A percentile compares a stretch with the other conserved stretches of the same genome.
Evolutionary conservation across 306 rosid species (phyloP).

Genomic region (Vachellia pachyceras): DNA sequence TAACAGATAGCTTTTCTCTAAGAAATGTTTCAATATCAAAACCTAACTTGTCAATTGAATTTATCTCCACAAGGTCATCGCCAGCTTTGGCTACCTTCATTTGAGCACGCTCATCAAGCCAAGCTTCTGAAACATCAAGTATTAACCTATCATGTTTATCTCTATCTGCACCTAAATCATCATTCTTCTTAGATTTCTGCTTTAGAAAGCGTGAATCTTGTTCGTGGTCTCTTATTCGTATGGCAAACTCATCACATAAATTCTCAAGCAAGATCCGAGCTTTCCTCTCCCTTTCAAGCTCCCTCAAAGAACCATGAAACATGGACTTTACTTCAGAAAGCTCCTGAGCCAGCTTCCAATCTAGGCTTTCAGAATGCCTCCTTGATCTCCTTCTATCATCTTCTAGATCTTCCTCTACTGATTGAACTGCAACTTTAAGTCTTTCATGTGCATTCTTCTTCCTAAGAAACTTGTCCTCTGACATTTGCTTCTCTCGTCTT

Average conservation of each 20-base stretch:
- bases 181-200: conserved; percentile 46
- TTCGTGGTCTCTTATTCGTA: conserved; percentile 65
- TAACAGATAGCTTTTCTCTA: conserved; percentile 50
- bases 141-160: conserved; percentile 49
- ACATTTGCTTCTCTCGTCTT: conserved; percentile 48
- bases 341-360: conserved; percentile 55
- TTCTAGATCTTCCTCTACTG: conserved; percentile 55
- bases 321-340: conserved; percentile 58
- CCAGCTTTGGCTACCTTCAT: conserved; percentile 51
- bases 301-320: conserved; percentile 53
- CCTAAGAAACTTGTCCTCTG: conserved; percentile 31
- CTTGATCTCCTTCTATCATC: conserved; percentile 62
- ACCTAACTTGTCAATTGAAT: conserved; percentile 58
- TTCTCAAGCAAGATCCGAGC: conserved; percentile 63
- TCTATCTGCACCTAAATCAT: conserved; percentile 40
- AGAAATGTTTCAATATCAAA: conserved; percentile 69
- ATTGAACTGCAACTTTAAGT: conserved; percentile 49
- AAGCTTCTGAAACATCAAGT: conserved; percentile 73
- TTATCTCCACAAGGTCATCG: conserved; percentile 38
- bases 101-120: conserved; percentile 75
- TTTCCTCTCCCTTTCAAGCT: conserved; percentile 69
- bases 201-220: conserved; percentile 51
- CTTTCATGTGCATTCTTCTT: conserved; percentile 49
- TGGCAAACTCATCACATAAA: conserved; percentile 77
- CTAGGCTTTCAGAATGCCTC: conserved; percentile 60